Percentiles rank a stretch among this genome's conserved stretches.
Conservation (phyloP, 306 rosid species). For the Quillaja saponaria region DNA sequence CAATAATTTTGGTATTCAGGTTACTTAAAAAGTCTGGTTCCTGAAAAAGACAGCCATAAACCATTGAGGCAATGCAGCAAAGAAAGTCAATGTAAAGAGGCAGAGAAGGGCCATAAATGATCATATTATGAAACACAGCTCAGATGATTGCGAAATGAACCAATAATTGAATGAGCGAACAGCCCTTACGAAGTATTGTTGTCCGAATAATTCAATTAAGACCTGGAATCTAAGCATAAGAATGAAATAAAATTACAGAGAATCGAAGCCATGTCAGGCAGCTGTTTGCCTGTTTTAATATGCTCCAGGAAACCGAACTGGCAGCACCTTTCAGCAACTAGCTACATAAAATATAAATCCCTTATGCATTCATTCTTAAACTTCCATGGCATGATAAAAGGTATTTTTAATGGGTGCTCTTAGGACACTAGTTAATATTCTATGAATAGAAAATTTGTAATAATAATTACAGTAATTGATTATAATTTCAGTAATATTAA, state of each 20-base stretch:
- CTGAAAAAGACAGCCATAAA: slow-evolving; percentile 21
- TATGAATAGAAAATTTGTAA: too few species aligned
- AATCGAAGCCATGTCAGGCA: slow-evolving; percentile 3
- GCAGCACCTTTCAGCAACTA: background rate
- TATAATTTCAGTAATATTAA: too few species aligned
- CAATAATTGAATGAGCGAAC: slow-evolving; percentile 27
- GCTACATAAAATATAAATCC: too few species aligned
- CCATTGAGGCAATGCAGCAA: slow-evolving; percentile 13
- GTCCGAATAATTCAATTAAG: background rate
- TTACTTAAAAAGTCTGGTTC: slow-evolving; percentile 14
- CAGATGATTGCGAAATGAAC: slow-evolving; percentile 37
- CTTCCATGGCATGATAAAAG: too few species aligned
- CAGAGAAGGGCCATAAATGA: slow-evolving; percentile 12
- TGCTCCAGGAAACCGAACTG: background rate
- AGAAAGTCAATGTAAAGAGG: background rate
- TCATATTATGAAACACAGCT: slow-evolving; percentile 36
- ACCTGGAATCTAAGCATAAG: background rate
- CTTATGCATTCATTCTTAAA: too few species aligned
- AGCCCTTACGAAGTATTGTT: background rate
- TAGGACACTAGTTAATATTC: too few species aligned
- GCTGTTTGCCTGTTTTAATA: background rate
- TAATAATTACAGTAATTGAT: too few species aligned
- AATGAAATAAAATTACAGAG: background rate
- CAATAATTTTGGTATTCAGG: slow-evolving; percentile 12
- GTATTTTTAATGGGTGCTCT: too few species aligned